Evolutionary conservation across 352 stramenopile species (phyloP).

Genomic region (Pythium plurisporium): DNA sequence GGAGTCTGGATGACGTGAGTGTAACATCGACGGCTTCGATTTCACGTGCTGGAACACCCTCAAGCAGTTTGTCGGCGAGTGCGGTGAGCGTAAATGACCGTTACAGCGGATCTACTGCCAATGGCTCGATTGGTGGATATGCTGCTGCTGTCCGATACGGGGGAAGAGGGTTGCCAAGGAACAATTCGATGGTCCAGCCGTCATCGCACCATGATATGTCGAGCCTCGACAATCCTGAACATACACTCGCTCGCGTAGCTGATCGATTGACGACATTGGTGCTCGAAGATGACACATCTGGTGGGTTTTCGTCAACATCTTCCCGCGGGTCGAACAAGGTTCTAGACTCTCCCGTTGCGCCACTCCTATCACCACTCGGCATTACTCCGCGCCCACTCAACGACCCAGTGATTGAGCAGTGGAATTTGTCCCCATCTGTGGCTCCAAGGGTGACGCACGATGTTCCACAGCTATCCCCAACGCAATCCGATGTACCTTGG

Average conservation of each 20-base stretch:
- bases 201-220: conserved; percentile 22
- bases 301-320: conserved; percentile 36
- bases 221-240: conserved; percentile 17
- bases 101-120: conserved; percentile 23
- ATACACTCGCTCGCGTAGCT: conserved; percentile 37
- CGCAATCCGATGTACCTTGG: conserved; percentile 26
- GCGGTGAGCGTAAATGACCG: conserved; percentile 20
- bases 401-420: conserved; percentile 74
- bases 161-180: conserved; percentile 31
- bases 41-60: conserved; percentile 53
- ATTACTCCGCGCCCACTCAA: conserved; percentile 45
- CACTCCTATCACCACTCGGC: conserved; percentile 46
- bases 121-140: conserved; percentile 64
- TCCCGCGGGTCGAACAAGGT: conserved; percentile 57
- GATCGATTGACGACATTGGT: conserved; percentile 70
- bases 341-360: conserved; percentile 36
- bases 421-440: conserved; percentile 62
- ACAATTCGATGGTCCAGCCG: conserved; percentile 30
- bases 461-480: conserved; percentile 38
- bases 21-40: conserved; percentile 45
- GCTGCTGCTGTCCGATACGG: conserved; percentile 79
- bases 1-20: conserved; percentile 63
- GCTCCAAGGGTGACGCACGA: conserved; percentile 38
- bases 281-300: conserved; percentile 42
- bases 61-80: conserved; percentile 43